Percentiles rank a stretch among this genome's conserved stretches.
Conservation (phyloP, 2,329 filamentous ascomycete genomes). For the Hypomyces perniciosus region DNA sequence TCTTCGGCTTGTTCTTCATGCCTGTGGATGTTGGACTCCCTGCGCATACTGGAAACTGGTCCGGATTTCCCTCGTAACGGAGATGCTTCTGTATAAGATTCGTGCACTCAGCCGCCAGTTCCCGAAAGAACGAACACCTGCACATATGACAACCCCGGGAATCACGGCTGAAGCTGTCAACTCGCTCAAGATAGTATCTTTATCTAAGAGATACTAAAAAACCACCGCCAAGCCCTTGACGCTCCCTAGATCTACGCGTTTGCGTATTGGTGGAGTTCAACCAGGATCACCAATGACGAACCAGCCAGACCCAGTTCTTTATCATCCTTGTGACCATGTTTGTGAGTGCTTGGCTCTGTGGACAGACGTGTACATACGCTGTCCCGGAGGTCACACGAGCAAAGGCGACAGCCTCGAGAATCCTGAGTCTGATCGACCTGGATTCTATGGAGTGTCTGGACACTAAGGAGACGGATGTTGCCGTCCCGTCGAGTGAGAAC, state of each 20-base stretch:
- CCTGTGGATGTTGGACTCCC: conserved; percentile 42
- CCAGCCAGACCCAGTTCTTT: conserved; percentile 63
- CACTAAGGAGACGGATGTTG: conserved; percentile 12
- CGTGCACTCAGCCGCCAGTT: conserved; percentile 59
- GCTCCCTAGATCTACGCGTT: conserved; percentile 61
- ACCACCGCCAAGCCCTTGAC: conserved; percentile 47
- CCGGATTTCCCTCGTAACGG: conserved; percentile 45
- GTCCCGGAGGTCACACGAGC: conserved; percentile 64
- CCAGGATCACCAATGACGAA: conserved; percentile 59
- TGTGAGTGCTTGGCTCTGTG: conserved; percentile 66
- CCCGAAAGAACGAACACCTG: conserved; percentile 57
- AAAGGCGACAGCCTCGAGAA: conserved; percentile 52
- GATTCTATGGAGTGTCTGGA: conserved; percentile 26
- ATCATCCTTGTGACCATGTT: conserved; percentile 67
- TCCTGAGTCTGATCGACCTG: conserved; percentile 46
- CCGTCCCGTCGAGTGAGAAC: conserved; percentile 16
- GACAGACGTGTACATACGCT: conserved; percentile 68
- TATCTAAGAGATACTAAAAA: conserved; percentile 44
- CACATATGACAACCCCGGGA: conserved; percentile 26
- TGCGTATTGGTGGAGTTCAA: conserved; percentile 75
- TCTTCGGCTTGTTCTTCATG: conserved; percentile 53
- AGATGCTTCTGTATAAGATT: conserved; percentile 59
- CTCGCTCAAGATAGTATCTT: conserved; percentile 57
- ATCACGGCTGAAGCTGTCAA: conserved; percentile 63
- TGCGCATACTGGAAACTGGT: conserved; percentile 52